Evolutionary conservation across 805 yeast genomes (phyloP).

Genomic region (Saccharomycopsis fodiens): DNA sequence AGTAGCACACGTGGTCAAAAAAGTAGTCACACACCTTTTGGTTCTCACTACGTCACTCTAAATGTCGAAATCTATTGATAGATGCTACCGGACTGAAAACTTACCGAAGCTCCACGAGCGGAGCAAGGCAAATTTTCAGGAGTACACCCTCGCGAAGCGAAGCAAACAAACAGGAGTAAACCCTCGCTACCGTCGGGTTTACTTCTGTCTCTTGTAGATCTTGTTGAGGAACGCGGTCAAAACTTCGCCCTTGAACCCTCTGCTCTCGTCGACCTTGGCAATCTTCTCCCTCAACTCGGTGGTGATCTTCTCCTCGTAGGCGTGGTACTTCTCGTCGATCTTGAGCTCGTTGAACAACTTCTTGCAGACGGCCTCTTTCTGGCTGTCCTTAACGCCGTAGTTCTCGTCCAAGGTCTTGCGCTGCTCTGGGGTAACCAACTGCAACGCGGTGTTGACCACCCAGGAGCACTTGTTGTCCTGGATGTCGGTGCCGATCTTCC

Average conservation of each 20-base stretch:
- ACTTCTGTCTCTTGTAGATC: constrained; percentile 91
- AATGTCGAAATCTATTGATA: too few species aligned
- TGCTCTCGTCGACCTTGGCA: constrained; percentile 70
- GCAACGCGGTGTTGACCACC: constrained; percentile 90
- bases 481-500: constrained; percentile 97
- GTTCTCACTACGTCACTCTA: too few species aligned
- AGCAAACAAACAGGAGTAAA: neutral
- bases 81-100: too few species aligned
- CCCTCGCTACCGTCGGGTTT: constrained; percentile 21
- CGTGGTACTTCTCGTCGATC: constrained; percentile 60
- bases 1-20: too few species aligned
- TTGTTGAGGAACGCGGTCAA: constrained; percentile 77
- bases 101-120: neutral
- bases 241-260: constrained; percentile 91
- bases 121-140: neutral
- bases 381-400: constrained; percentile 77
- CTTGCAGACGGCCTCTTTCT: constrained; percentile 59
- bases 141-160: neutral
- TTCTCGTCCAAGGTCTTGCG: constrained; percentile 75
- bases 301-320: constrained; percentile 78
- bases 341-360: constrained; percentile 65
- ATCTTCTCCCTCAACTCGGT: constrained; percentile 57
- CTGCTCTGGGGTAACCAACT: constrained; percentile 71
- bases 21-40: too few species aligned
- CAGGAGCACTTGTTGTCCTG: constrained; percentile 98